A percentile compares a stretch with the other conserved stretches of the same genome.
Evolutionary conservation across 371 early-diverging fungal genomes (phyloP).

Genomic region (Mortierella sp.): DNA sequence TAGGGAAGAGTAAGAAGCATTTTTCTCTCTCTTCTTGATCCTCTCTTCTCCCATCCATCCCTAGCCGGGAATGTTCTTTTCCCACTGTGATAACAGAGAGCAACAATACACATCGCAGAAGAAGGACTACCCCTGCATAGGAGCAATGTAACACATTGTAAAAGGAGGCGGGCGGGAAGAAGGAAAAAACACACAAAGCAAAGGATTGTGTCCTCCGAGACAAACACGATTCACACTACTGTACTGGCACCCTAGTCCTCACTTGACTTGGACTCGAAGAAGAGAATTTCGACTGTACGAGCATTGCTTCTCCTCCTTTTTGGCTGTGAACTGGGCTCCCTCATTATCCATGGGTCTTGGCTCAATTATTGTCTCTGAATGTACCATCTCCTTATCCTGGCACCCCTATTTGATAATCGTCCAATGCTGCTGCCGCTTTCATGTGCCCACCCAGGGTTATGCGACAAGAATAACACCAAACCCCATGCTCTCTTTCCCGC

Average conservation of each 20-base stretch:
- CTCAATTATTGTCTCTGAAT: neutral
- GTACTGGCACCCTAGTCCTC: slow-evolving; percentile 5
- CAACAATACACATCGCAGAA: neutral
- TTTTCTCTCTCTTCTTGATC: neutral
- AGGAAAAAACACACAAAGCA: neutral
- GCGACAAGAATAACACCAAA: neutral
- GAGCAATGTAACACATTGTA: neutral
- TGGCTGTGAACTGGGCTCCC: neutral
- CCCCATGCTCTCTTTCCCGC: neutral
- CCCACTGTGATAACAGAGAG: neutral
- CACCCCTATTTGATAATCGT: neutral
- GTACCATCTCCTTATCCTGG: neutral
- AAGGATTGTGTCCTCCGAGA: slow-evolving; percentile 13
- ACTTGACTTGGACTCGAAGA: neutral
- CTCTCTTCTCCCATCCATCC: neutral
- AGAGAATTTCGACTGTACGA: neutral
- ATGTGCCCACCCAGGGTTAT: neutral
- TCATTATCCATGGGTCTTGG: neutral
- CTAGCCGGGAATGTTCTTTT: slow-evolving; percentile 6
- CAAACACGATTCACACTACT: slow-evolving; percentile 17
- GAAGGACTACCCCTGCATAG: neutral
- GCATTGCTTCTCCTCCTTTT: neutral
- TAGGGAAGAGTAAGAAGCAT: neutral
- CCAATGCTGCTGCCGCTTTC: neutral
- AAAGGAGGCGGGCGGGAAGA: slow-evolving; percentile 1